Evolutionary conservation across 176 grass and related monocot genomes (phyloP).

Genomic region (Eragrostis nindensis): DNA sequence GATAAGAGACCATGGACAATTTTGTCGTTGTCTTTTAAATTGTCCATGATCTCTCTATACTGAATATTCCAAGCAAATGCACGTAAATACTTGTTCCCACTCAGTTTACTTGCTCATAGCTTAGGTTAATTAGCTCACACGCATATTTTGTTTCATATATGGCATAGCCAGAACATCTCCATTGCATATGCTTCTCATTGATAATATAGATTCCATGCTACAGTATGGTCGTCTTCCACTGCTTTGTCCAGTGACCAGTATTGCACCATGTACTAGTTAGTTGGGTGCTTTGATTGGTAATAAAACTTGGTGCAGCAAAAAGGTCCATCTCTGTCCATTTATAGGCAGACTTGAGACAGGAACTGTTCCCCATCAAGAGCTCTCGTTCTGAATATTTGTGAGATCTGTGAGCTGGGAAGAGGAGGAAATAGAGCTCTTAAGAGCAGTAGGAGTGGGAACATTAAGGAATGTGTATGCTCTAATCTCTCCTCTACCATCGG

Average conservation of each 20-base stretch:
- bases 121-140: neutral
- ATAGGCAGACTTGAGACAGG: neutral
- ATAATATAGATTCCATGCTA: neutral
- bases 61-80: neutral
- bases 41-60: neutral
- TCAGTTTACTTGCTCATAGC: neutral
- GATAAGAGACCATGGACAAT: neutral
- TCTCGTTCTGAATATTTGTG: neutral
- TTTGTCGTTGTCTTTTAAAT: neutral
- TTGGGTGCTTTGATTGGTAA: neutral
- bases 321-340: neutral
- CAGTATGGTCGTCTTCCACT: neutral
- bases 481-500: neutral
- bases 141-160: neutral
- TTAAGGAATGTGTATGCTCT: slow-evolving; percentile 15
- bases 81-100: neutral
- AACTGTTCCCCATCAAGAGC: neutral
- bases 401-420: slow-evolving; percentile 33
- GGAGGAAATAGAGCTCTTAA: slow-evolving; percentile 40
- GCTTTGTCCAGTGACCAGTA: neutral
- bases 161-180: slow-evolving; percentile 3
- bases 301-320: neutral
- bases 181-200: neutral
- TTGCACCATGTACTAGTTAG: neutral
- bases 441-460: slow-evolving; percentile 39